Evolutionary conservation across 176 grass and related monocot genomes (phyloP).

Genomic region (Lolium perenne): DNA sequence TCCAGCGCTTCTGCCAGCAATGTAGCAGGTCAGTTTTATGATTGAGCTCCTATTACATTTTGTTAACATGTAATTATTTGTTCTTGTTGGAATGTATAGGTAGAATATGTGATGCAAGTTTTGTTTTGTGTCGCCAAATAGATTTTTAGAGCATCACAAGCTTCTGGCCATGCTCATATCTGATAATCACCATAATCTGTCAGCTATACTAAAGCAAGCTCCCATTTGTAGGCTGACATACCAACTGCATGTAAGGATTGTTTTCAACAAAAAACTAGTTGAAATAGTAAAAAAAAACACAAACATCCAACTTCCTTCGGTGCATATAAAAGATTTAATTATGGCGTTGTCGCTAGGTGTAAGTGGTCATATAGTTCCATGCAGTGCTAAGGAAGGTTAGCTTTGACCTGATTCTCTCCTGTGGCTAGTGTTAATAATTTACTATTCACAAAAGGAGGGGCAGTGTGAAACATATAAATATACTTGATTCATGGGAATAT

Average conservation of each 20-base stretch:
- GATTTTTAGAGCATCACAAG: not conserved
- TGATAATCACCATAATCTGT: constrained; percentile 15
- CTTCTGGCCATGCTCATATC: not conserved
- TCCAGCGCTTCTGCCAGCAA: constrained; percentile 97
- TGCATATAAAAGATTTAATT: not conserved
- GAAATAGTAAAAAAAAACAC: not conserved
- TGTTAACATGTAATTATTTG: not conserved
- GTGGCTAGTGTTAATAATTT: not conserved
- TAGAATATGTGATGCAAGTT: constrained; percentile 21
- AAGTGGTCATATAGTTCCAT: constrained; percentile 19
- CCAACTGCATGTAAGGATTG: not conserved
- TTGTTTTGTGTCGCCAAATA: not conserved
- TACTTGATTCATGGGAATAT: not conserved
- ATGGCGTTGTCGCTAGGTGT: not conserved
- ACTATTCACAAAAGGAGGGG: no score
- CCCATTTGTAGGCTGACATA: not conserved
- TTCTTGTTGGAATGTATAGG: not conserved
- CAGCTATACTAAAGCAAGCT: not conserved
- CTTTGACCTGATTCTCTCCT: not conserved
- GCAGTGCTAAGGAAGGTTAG: constrained; percentile 18
- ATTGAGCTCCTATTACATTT: constrained; percentile 22
- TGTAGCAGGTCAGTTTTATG: constrained; percentile 79
- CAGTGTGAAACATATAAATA: no score
- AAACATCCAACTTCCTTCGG: not conserved
- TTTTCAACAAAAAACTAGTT: not conserved